These are phyloP conservation scores for Leishmania braziliensis DNA, from an alignment of 208 protist species.

Conservation along the genomic window DNA sequence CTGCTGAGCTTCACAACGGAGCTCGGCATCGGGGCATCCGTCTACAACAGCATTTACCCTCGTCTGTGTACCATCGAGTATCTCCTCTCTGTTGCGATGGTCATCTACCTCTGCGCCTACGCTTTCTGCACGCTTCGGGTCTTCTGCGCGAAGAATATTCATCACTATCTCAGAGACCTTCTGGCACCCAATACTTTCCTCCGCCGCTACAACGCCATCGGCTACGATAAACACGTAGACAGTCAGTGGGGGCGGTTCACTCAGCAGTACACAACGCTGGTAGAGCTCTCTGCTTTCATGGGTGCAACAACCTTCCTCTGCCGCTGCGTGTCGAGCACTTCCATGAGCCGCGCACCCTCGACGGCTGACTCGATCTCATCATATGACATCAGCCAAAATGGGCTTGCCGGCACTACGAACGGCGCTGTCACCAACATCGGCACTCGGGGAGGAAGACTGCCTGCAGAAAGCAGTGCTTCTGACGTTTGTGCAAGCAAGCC, in stretches of 20 bases:
- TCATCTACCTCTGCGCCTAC: not conserved
- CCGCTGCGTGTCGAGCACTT: not conserved
- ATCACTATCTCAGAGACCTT: not conserved
- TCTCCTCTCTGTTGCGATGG: not conserved
- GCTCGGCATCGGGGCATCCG: slow-evolving; percentile 1
- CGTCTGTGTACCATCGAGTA: slow-evolving; percentile 15
- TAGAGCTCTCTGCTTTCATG: not conserved
- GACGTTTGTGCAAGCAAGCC: too few species aligned
- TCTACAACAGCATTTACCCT: not conserved
- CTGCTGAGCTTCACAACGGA: slow-evolving; percentile 9
- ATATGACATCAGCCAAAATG: too few species aligned
- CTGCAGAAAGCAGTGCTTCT: too few species aligned
- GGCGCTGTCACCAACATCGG: too few species aligned
- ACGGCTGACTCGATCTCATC: too few species aligned
- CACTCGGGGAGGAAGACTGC: too few species aligned
- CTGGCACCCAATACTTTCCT: not conserved
- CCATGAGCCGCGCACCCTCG: too few species aligned
- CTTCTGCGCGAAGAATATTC: slow-evolving; percentile 3
- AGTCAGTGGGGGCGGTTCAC: slow-evolving; percentile 29
- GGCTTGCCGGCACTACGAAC: too few species aligned
- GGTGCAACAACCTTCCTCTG: not conserved
- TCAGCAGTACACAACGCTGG: not conserved
- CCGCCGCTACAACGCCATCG: slow-evolving; percentile 13
- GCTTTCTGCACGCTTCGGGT: not conserved
- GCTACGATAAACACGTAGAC: slow-evolving; percentile 25